These are phyloP conservation scores for Boletus rubescentipes DNA, from an alignment of 768 basidiomycete genomes.

Conservation along the genomic window DNA sequence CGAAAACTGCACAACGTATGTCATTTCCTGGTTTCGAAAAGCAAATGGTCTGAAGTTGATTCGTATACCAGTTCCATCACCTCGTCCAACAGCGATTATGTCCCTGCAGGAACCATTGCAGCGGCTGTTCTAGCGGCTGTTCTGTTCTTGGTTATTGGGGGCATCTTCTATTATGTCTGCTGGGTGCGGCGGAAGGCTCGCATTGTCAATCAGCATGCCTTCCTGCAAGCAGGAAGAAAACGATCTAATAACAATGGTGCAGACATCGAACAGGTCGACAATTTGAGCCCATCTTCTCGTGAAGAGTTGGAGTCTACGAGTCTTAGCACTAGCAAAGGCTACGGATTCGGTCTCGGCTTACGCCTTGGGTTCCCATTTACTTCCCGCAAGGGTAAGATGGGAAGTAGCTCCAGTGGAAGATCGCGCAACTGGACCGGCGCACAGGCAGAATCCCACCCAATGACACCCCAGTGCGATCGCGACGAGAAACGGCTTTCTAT, in stretches of 20 bases:
- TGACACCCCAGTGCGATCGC: conserved; percentile 19
- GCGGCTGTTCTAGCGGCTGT: conserved; percentile 59
- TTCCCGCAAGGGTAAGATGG: conserved; percentile 24
- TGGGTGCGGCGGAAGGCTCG: conserved; percentile 49
- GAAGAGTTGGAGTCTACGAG: conserved; percentile 29
- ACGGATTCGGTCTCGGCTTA: conserved; percentile 34
- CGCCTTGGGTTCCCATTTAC: conserved; percentile 27
- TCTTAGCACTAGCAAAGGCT: conserved; percentile 33
- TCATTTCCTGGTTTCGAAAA: not conserved
- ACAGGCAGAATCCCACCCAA: conserved; percentile 22
- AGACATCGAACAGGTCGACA: conserved; percentile 12
- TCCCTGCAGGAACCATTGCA: conserved; percentile 60
- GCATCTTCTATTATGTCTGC: conserved; percentile 43
- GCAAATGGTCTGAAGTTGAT: not conserved
- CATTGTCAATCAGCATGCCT: conserved; percentile 15
- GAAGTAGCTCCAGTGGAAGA: conserved; percentile 19
- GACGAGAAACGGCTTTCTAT: conserved; percentile 33
- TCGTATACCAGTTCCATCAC: conserved; percentile 2
- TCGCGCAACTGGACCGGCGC: conserved; percentile 9
- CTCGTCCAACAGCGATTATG: conserved; percentile 21
- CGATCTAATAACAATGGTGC: not conserved
- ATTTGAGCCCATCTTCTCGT: conserved; percentile 9
- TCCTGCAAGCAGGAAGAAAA: not conserved
- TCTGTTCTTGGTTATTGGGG: conserved; percentile 48
- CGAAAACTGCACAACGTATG: conserved; percentile 35